Conservation (phyloP, 768 basidiomycete species). For the Sporobolomyces phaffii region DNA sequence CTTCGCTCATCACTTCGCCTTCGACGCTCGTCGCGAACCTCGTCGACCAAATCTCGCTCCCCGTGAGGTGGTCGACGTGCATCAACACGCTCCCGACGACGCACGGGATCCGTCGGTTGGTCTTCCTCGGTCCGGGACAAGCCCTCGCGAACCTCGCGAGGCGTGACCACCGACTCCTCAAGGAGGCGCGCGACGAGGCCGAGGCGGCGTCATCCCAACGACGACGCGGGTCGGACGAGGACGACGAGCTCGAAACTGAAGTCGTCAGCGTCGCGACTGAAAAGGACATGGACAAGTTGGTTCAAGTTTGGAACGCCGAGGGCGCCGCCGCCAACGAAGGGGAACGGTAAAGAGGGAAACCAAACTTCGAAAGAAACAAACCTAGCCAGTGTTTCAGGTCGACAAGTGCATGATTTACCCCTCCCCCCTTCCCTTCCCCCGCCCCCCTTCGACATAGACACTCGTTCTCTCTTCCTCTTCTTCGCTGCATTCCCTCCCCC, state of each 20-base stretch:
- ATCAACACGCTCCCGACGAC: slow-evolving; percentile 27
- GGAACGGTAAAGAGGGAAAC: no score
- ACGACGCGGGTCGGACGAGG: not conserved
- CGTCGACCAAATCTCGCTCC: slow-evolving; percentile 41
- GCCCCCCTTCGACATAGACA: no score
- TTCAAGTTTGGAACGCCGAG: slow-evolving; percentile 18
- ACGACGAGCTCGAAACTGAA: slow-evolving; percentile 10
- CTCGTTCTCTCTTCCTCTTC: no score
- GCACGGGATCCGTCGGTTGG: slow-evolving; percentile 24
- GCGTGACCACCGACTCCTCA: slow-evolving; percentile 9
- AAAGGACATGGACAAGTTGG: slow-evolving; percentile 25
- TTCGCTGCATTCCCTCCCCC: no score
- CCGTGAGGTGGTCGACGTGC: slow-evolving; percentile 41
- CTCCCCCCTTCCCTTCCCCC: no score
- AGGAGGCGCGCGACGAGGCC: slow-evolving; percentile 3
- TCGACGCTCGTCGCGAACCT: slow-evolving; percentile 39
- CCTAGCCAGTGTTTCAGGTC: no score
- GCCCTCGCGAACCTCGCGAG: slow-evolving; percentile 42
- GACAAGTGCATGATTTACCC: no score
- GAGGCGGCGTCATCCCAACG: not conserved
- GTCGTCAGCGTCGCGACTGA: slow-evolving; percentile 38
- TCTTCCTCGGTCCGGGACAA: slow-evolving; percentile 43
- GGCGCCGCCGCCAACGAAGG: not conserved
- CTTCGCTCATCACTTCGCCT: slow-evolving; percentile 36
- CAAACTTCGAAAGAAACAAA: no score